phyloP scores from a whole-genome alignment of 1,284 basidiomycete species.

The Naganishia cerealis region DNA sequence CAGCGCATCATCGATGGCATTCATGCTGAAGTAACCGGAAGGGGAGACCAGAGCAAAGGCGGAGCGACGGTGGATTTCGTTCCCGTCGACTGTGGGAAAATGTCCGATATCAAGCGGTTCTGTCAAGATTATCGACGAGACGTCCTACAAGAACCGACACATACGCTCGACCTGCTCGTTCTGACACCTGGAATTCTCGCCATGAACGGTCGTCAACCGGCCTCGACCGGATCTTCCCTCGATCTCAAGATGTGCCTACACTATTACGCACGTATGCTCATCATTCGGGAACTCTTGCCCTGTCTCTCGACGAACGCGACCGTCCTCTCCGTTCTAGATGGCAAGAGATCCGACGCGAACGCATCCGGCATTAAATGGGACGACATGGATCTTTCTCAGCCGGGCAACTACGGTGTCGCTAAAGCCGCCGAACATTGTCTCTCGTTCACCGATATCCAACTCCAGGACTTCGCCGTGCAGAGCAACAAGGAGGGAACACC shows the following conservation, averaged over 20 bases:
- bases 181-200: slow-evolving; percentile 32
- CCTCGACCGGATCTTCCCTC: slow-evolving; percentile 23
- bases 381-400: slow-evolving; percentile 31
- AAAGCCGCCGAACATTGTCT: slow-evolving; percentile 32
- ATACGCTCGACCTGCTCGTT: slow-evolving; percentile 30
- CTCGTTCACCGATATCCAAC: slow-evolving; percentile 31
- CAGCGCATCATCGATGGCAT: slow-evolving; percentile 14
- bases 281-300: slow-evolving; percentile 32
- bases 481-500: background rate
- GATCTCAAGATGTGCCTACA: slow-evolving; percentile 35
- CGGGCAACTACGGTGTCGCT: slow-evolving; percentile 28
- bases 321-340: slow-evolving; percentile 35
- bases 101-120: slow-evolving; percentile 35
- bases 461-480: slow-evolving; percentile 28
- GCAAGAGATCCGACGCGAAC: slow-evolving; percentile 26
- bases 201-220: slow-evolving; percentile 32
- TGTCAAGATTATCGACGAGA: slow-evolving; percentile 20
- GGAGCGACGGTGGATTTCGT: slow-evolving; percentile 21
- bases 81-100: slow-evolving; percentile 28
- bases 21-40: background rate
- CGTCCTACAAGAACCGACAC: slow-evolving; percentile 6
- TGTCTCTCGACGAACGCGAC: slow-evolving; percentile 29
- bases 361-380: slow-evolving; percentile 30
- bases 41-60: background rate
- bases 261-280: slow-evolving; percentile 36